phyloP scores from a whole-genome alignment of 2,329 filamentous ascomycete genomes.

The Claviceps sorghi region DNA sequence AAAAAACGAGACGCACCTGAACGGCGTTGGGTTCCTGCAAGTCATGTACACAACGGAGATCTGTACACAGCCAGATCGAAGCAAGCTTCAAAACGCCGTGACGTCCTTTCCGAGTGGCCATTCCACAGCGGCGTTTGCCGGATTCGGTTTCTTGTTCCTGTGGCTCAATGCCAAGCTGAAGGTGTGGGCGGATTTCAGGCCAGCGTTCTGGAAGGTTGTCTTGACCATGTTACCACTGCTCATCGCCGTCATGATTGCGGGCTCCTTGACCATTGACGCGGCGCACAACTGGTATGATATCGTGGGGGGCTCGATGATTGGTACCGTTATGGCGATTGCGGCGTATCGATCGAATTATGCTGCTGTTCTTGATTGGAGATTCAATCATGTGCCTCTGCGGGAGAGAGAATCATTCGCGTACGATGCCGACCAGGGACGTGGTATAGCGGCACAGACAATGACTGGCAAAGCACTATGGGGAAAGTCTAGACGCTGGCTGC shows the following conservation, averaged over 20 bases:
- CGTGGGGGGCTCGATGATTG: constrained; percentile 47
- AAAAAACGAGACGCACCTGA: constrained; percentile 25
- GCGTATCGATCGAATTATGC: constrained; percentile 54
- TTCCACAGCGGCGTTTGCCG: constrained; percentile 48
- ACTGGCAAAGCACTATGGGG: constrained; percentile 15
- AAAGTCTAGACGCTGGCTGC: constrained; percentile 8
- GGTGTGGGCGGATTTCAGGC: constrained; percentile 51
- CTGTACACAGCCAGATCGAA: constrained; percentile 40
- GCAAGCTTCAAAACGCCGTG: constrained; percentile 43
- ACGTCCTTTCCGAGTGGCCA: constrained; percentile 57
- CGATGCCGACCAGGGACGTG: constrained; percentile 8
- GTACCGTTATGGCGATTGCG: constrained; percentile 45
- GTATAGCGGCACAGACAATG: constrained; percentile 11
- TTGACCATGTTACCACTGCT: constrained; percentile 44
- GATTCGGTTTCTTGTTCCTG: constrained; percentile 48
- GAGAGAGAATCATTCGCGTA: constrained; percentile 11
- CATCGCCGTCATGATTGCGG: constrained; percentile 43
- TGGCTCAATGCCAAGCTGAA: constrained; percentile 63
- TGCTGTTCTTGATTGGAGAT: constrained; percentile 54
- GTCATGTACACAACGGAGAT: constrained; percentile 52
- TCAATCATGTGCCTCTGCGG: constrained; percentile 50
- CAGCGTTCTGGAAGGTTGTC: constrained; percentile 52
- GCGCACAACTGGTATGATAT: constrained; percentile 61
- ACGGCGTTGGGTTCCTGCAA: constrained; percentile 35
- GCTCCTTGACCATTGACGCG: constrained; percentile 47